phyloP scores from a whole-genome alignment of 73 alveolate species.

The Stentor coeruleus region DNA sequence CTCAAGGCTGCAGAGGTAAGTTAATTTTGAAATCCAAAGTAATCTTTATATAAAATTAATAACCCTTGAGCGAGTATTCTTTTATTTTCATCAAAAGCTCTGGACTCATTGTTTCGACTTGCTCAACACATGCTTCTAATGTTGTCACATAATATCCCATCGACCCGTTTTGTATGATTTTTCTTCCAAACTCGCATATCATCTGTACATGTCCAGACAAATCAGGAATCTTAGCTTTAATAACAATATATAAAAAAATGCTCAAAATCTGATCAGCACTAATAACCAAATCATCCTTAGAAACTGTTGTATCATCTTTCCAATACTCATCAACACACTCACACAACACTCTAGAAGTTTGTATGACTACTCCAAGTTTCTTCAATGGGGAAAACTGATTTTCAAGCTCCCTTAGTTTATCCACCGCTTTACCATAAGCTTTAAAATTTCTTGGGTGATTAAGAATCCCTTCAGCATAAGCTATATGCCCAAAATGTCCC shows the following conservation, averaged over 20 bases:
- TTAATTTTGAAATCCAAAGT: too few relatives aligned
- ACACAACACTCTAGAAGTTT: background rate
- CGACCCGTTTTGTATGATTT: slow-evolving; percentile 9
- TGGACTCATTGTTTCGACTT: slow-evolving; percentile 12
- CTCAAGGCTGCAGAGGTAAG: too few relatives aligned
- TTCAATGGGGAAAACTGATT: slow-evolving; percentile 1
- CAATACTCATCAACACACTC: background rate
- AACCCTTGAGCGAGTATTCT: background rate
- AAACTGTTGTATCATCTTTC: background rate
- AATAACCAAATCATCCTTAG: slow-evolving; percentile 5
- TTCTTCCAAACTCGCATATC: slow-evolving; percentile 27
- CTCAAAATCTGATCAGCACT: slow-evolving; percentile 18
- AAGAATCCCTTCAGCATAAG: too few relatives aligned
- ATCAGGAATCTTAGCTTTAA: background rate
- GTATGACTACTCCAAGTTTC: background rate
- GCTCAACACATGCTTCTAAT: slow-evolving; percentile 12
- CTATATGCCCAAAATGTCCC: too few relatives aligned
- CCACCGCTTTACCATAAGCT: background rate
- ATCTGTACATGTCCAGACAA: slow-evolving; percentile 13
- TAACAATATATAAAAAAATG: slow-evolving; percentile 1
- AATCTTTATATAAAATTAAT: background rate
- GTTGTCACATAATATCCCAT: slow-evolving; percentile 25
- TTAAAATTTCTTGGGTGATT: too few relatives aligned
- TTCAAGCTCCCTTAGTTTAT: background rate
- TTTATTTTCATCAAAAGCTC: background rate